Evolutionary conservation across 177 flowering plant species (phyloP).

Genomic region (Tripterygium wilfordii): DNA sequence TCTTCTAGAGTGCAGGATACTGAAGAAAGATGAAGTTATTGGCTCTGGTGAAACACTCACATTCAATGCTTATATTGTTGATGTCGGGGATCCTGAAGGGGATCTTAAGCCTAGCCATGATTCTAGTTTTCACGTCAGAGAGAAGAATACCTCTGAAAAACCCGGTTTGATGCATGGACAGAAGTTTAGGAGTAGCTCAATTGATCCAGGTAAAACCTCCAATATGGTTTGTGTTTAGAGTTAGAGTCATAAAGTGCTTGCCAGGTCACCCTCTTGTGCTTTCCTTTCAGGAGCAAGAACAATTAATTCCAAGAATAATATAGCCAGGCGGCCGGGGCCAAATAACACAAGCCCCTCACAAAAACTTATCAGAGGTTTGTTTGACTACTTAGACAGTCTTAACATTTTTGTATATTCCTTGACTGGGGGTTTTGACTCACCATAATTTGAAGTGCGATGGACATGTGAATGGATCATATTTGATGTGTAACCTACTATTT

Average conservation of each 20-base stretch:
- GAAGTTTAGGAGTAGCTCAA: conserved; percentile 14
- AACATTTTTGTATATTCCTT: too few relatives aligned
- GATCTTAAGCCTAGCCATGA: conserved; percentile 18
- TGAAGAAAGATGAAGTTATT: conserved; percentile 61
- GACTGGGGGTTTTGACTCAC: too few relatives aligned
- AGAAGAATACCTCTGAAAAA: conserved; percentile 11
- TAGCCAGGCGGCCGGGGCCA: conserved; percentile 5
- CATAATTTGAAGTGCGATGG: too few relatives aligned
- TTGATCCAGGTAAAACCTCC: conserved; percentile 12
- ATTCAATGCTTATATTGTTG: conserved; percentile 57
- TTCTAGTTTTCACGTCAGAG: conserved; percentile 17
- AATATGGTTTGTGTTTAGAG: too few relatives aligned
- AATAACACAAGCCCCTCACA: conserved; percentile 31
- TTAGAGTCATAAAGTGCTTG: too few relatives aligned
- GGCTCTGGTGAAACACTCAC: conserved; percentile 53
- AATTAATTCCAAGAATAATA: conserved; percentile 14
- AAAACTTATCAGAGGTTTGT: conserved; percentile 49
- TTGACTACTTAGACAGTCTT: background rate
- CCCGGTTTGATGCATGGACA: conserved; percentile 8
- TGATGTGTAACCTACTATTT: too few relatives aligned
- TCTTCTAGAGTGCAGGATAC: conserved; percentile 50
- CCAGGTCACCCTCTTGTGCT: too few relatives aligned
- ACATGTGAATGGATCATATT: too few relatives aligned
- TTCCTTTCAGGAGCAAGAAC: conserved; percentile 15
- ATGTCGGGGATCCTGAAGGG: conserved; percentile 55